phyloP scores from a whole-genome alignment of 2,329 filamentous ascomycete species.

The Leptographium wingfieldii region DNA sequence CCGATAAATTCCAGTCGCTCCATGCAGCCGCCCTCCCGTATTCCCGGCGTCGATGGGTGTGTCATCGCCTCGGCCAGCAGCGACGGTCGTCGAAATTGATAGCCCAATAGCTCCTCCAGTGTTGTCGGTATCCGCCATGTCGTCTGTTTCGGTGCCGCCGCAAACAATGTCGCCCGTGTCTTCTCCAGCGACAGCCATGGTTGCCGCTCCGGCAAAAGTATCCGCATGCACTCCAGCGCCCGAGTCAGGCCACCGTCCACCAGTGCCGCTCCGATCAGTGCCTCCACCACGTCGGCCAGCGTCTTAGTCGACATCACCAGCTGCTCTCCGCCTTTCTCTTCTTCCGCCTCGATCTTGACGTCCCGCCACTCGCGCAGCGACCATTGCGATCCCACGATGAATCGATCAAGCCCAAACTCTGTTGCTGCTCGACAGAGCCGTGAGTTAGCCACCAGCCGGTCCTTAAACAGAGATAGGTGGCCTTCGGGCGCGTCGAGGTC shows the following conservation, averaged over 20 bases:
- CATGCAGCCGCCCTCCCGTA: slow-evolving; percentile 34
- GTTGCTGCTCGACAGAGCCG: slow-evolving; percentile 55
- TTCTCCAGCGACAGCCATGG: slow-evolving; percentile 36
- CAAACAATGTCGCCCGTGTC: slow-evolving; percentile 31
- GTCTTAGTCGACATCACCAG: slow-evolving; percentile 58
- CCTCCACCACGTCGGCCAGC: slow-evolving; percentile 78
- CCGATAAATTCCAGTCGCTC: slow-evolving; percentile 83
- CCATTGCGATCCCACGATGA: slow-evolving; percentile 57
- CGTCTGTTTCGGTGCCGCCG: slow-evolving; percentile 25
- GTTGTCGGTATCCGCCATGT: slow-evolving; percentile 27
- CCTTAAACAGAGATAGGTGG: slow-evolving; percentile 56
- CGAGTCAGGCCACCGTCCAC: slow-evolving; percentile 53
- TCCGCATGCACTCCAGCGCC: slow-evolving; percentile 49
- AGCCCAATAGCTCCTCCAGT: slow-evolving; percentile 56
- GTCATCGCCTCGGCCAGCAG: slow-evolving; percentile 71
- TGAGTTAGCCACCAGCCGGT: slow-evolving; percentile 60
- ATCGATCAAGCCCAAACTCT: slow-evolving; percentile 53
- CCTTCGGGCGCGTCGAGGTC: slow-evolving; percentile 64
- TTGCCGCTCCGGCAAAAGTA: slow-evolving; percentile 52
- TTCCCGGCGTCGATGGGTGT: slow-evolving; percentile 48
- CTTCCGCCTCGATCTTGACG: slow-evolving; percentile 26
- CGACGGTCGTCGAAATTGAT: slow-evolving; percentile 54
- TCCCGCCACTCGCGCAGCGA: slow-evolving; percentile 56
- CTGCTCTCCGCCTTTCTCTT: neutral
- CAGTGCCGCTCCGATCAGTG: slow-evolving; percentile 66